phyloP scores from a whole-genome alignment of 2,329 filamentous ascomycete species.

The Colletotrichum coccodes region DNA sequence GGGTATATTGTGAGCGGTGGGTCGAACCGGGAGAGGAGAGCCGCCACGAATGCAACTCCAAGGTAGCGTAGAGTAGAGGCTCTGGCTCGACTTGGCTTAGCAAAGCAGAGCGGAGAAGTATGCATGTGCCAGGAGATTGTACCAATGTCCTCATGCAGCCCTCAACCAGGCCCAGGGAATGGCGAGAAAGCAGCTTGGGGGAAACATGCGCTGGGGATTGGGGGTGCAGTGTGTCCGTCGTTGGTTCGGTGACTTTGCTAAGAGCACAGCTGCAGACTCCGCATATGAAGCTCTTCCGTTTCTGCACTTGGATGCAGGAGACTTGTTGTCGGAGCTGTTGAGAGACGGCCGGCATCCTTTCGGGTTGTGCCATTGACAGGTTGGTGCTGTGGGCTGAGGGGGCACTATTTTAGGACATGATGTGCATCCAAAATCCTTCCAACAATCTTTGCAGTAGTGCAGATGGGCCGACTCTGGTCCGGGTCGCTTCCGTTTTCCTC shows the following conservation, averaged over 20 bases:
- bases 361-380: slow-evolving; percentile 26
- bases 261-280: slow-evolving; percentile 20
- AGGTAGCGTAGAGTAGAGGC: not conserved
- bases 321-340: slow-evolving; percentile 15
- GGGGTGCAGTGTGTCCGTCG: slow-evolving; percentile 1
- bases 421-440: slow-evolving; percentile 26
- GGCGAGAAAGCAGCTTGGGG: not conserved
- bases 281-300: slow-evolving; percentile 25
- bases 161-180: not conserved
- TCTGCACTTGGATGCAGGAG: slow-evolving; percentile 28
- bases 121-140: not conserved
- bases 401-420: slow-evolving; percentile 34
- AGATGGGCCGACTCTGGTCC: slow-evolving; percentile 18
- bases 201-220: not conserved
- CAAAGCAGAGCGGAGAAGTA: not conserved
- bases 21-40: not conserved
- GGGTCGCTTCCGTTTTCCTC: slow-evolving; percentile 11
- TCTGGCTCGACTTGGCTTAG: not conserved
- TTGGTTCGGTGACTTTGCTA: slow-evolving; percentile 22
- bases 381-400: slow-evolving; percentile 15
- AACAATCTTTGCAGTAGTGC: slow-evolving; percentile 16
- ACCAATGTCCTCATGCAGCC: slow-evolving; percentile 1
- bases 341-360: slow-evolving; percentile 22
- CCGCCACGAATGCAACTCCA: not conserved
- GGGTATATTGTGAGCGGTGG: slow-evolving; percentile 17